Evolutionary conservation across 768 basidiomycete species (phyloP), one percentile per base, ranked within the genome.

Genomic region (Macrolepiota fuliginosa): DNA sequence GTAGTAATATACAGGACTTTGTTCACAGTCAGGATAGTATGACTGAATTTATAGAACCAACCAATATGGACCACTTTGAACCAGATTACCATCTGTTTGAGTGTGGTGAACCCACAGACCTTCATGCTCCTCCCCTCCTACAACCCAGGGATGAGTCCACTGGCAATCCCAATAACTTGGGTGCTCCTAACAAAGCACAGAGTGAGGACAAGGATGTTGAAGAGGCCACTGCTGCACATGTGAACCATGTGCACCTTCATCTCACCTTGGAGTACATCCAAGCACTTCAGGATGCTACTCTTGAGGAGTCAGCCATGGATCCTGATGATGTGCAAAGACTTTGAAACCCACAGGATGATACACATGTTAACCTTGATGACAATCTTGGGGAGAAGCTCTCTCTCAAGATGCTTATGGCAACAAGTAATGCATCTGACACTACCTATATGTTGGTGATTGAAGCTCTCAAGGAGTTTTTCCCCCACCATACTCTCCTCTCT

Each of bases 281-380:
- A 2, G 35, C 52, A 5, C 52, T 54, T 3, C 22, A 37, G n/a
- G 53, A 51, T 2, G 74, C 74, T 9, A 66, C 68, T 1, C 66
- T 76, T 17, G 70, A 75, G 19, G 64, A 70, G 25, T 64, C 62
- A 11, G 56, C 60, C 1, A 65, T 77, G 17, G 42, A 58, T 46
- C 32, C 47, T 7, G 63, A 64, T 6, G 63, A 65, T 29, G 58
- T 74, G 5, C 37, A 72, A 25, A 47, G 63, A 1, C 63, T 78
- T 1, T 64, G 66, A 2, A 62, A 72, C 42, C 73, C 76, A 36
- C 15, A 12, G 2, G 50, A 40, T 7, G 50, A 40, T 7, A 19
- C 40, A 4, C 24, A 58, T 4, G 53, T 19, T 42, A n/a, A 63
- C 46, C 29, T 68, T 6, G 62, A 62, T 2, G 58, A 65, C 10